Conservation (phyloP, 2,329 filamentous ascomycete genomes). For the Ophiocordyceps camponoti-saundersi region DNA sequence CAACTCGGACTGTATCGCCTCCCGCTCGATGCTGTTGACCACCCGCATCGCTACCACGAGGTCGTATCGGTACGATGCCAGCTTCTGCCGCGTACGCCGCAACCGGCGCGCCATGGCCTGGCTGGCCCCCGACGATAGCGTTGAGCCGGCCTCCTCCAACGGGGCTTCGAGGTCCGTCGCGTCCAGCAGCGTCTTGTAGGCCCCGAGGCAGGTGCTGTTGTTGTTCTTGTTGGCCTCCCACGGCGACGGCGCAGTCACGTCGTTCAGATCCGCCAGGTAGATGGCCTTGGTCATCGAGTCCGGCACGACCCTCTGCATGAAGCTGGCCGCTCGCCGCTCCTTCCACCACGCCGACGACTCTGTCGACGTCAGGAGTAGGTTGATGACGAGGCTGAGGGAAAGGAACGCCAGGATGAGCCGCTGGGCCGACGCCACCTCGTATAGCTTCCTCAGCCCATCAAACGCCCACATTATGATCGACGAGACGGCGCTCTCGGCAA, state of each 20-base stretch:
- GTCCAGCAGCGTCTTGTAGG: slow-evolving; percentile 43
- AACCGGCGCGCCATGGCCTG: slow-evolving; percentile 46
- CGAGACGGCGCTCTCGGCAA: slow-evolving; percentile 57
- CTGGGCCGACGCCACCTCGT: slow-evolving; percentile 55
- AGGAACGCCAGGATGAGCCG: slow-evolving; percentile 56
- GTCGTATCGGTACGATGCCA: slow-evolving; percentile 77
- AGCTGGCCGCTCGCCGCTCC: slow-evolving; percentile 62
- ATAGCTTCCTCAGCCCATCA: slow-evolving; percentile 45
- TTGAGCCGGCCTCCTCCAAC: slow-evolving; percentile 32
- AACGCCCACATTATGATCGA: slow-evolving; percentile 65
- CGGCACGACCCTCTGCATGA: slow-evolving; percentile 64
- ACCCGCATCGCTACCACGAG: slow-evolving; percentile 79
- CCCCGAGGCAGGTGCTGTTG: slow-evolving; percentile 41
- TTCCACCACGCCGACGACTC: slow-evolving; percentile 68
- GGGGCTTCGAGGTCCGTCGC: slow-evolving; percentile 39
- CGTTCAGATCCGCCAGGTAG: slow-evolving; percentile 66
- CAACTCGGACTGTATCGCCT: slow-evolving; percentile 78
- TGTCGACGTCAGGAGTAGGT: slow-evolving; percentile 58
- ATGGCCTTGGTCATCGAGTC: slow-evolving; percentile 64
- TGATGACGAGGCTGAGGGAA: slow-evolving; percentile 50
- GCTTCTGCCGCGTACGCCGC: slow-evolving; percentile 61
- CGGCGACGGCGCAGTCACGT: slow-evolving; percentile 31
- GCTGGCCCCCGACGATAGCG: slow-evolving; percentile 29
- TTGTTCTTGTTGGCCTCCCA: slow-evolving; percentile 5
- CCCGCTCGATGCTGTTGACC: slow-evolving; percentile 74